A percentile compares a stretch with the other conserved stretches of the same genome.
Evolutionary conservation across 306 rosid genomes (phyloP).

Genomic region (Pueraria montana): DNA sequence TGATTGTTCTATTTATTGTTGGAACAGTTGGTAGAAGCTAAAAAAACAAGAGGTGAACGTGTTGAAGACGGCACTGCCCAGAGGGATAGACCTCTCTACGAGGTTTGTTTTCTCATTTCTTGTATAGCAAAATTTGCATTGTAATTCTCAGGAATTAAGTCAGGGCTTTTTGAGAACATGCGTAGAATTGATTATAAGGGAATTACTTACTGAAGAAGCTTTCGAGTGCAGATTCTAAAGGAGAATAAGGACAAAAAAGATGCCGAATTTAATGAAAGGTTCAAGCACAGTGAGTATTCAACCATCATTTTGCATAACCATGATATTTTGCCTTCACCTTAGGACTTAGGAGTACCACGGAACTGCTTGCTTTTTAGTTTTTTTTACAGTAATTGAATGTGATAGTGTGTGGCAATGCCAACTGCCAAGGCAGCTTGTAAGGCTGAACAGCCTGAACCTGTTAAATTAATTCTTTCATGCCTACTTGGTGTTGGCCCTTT

Average conservation of each 20-base stretch:
- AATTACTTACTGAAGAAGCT: constrained; percentile 1
- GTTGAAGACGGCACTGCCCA: constrained; percentile 95
- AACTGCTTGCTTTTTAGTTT: background rate
- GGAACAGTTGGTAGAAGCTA: constrained; percentile 77
- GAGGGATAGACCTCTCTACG: constrained; percentile 88
- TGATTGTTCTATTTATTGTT: background rate
- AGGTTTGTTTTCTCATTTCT: constrained; percentile 58
- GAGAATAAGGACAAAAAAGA: constrained; percentile 92
- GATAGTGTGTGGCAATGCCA: constrained; percentile 17
- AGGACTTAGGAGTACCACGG: background rate
- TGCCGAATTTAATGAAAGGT: constrained; percentile 91
- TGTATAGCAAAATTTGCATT: background rate
- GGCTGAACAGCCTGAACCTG: background rate
- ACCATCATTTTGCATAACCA: constrained; percentile 17
- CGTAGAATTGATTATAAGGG: constrained; percentile 1
- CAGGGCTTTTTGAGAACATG: background rate
- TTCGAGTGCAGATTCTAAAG: constrained; percentile 72
- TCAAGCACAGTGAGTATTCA: constrained; percentile 88
- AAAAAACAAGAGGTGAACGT: constrained; percentile 82
- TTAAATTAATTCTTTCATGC: constrained; percentile 16
- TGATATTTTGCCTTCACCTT: too few relatives aligned
- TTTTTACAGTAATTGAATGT: background rate
- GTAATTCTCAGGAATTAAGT: background rate
- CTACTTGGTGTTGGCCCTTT: constrained; percentile 31
- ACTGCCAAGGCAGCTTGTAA: background rate